Evolutionary conservation across 2,329 filamentous ascomycete genomes (phyloP).

Genomic region (Pseudocercospora fuligena): DNA sequence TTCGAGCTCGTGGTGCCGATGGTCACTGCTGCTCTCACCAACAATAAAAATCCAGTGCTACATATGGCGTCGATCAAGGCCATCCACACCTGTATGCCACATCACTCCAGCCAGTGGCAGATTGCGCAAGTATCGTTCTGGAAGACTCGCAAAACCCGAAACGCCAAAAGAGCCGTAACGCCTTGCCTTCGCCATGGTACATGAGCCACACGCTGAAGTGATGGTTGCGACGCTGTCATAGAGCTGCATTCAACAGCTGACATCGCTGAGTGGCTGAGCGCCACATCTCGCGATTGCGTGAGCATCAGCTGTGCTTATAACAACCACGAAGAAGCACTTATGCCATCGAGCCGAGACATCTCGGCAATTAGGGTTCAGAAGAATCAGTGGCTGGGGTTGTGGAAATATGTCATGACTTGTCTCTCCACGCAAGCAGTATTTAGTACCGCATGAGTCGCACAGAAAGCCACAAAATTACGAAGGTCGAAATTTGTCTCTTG

Average conservation of each 20-base stretch:
- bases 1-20: not conserved
- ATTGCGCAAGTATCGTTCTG: not conserved
- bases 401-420: slow-evolving; percentile 9
- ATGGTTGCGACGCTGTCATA: slow-evolving; percentile 7
- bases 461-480: not conserved
- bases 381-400: slow-evolving; percentile 9
- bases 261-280: slow-evolving; percentile 2
- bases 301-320: not conserved
- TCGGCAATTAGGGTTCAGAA: not conserved
- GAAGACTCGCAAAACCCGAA: not conserved
- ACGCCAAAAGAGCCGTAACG: not conserved
- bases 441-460: not conserved
- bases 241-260: not conserved
- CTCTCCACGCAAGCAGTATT: slow-evolving; percentile 6
- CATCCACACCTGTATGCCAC: not conserved
- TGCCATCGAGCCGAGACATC: not conserved
- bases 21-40: not conserved
- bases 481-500: not conserved
- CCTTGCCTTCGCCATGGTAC: not conserved
- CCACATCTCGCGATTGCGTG: slow-evolving; percentile 6
- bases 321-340: not conserved
- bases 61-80: not conserved
- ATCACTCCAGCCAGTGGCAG: not conserved
- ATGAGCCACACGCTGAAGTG: not conserved
- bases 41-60: not conserved